A percentile compares a stretch with the other conserved stretches of the same genome.
phyloP scores from a whole-genome alignment of 75 land plant species.

The Adiantum capillusveneris region DNA sequence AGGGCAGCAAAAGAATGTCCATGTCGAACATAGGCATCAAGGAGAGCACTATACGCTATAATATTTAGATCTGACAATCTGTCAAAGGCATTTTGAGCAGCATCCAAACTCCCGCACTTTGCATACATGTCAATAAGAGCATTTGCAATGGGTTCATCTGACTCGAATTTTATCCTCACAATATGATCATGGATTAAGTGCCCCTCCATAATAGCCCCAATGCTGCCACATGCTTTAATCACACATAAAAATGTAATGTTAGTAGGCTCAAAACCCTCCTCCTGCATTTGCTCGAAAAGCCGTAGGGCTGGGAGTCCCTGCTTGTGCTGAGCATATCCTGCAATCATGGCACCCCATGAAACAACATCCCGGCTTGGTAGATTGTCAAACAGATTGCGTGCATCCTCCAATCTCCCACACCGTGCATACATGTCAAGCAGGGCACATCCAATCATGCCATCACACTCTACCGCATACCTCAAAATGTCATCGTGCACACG shows the following conservation, averaged over 20 bases:
- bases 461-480: constrained; percentile 25
- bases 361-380: constrained; percentile 29
- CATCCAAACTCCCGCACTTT: constrained; percentile 14
- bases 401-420: constrained; percentile 42
- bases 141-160: constrained; percentile 8
- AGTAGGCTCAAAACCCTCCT: background rate
- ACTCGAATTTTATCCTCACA: constrained; percentile 8
- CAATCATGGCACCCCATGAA: constrained; percentile 50
- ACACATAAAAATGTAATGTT: constrained; percentile 1
- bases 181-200: constrained; percentile 29
- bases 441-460: constrained; percentile 29
- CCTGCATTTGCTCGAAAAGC: constrained; percentile 26
- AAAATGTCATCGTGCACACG: constrained; percentile 44
- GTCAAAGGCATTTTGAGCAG: constrained; percentile 4
- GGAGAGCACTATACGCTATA: constrained; percentile 21
- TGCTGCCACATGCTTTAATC: constrained; percentile 7
- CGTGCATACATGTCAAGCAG: constrained; percentile 54
- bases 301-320: constrained; percentile 26
- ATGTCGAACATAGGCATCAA: constrained; percentile 12
- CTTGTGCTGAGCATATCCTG: constrained; percentile 39
- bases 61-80: constrained; percentile 6
- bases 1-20: constrained; percentile 5
- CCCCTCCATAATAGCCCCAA: constrained; percentile 15
- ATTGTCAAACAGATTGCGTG: constrained; percentile 29
- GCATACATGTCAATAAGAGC: constrained; percentile 20